These are phyloP conservation scores for Crocinoboletus sp. DNA, from an alignment of 1,284 basidiomycete genomes.

Conservation along the genomic window DNA sequence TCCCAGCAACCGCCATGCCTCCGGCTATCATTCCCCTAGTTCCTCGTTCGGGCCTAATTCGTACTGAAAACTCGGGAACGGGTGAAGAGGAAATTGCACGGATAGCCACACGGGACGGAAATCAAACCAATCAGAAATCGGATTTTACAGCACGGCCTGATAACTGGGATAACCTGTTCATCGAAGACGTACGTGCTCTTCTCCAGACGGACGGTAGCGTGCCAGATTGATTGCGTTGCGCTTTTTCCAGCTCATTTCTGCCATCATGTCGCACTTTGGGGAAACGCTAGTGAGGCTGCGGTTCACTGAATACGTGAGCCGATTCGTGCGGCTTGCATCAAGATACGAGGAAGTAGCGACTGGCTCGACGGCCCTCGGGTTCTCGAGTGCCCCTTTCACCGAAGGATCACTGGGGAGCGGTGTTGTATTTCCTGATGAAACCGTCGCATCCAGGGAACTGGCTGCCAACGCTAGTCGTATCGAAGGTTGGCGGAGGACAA, in stretches of 20 bases:
- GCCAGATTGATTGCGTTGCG: slow-evolving; percentile 2
- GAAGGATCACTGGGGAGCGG: slow-evolving; percentile 61
- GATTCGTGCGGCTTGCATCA: slow-evolving; percentile 74
- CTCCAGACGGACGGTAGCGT: slow-evolving; percentile 24
- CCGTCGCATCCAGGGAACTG: slow-evolving; percentile 55
- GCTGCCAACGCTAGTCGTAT: slow-evolving; percentile 66
- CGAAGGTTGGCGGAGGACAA: slow-evolving; percentile 75
- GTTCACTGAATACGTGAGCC: slow-evolving; percentile 70
- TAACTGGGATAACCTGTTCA: slow-evolving; percentile 77
- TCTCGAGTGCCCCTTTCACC: slow-evolving; percentile 43
- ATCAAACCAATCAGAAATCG: slow-evolving; percentile 37
- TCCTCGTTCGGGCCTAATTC: slow-evolving; percentile 54
- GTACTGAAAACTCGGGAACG: slow-evolving; percentile 52
- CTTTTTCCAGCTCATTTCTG: slow-evolving; percentile 57
- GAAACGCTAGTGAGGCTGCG: slow-evolving; percentile 75
- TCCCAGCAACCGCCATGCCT: slow-evolving; percentile 44
- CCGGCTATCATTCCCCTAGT: slow-evolving; percentile 43
- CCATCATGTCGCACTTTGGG: slow-evolving; percentile 72
- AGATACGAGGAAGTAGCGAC: slow-evolving; percentile 73
- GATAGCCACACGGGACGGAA: slow-evolving; percentile 35
- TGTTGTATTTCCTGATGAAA: slow-evolving; percentile 64
- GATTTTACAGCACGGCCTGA: slow-evolving; percentile 58
- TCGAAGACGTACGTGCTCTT: slow-evolving; percentile 75
- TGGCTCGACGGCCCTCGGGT: slow-evolving; percentile 64
- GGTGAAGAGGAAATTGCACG: slow-evolving; percentile 62